These are phyloP conservation scores for Eimeria maxima DNA, from an alignment of 169 alveolate genomes.

Conservation along the genomic window DNA sequence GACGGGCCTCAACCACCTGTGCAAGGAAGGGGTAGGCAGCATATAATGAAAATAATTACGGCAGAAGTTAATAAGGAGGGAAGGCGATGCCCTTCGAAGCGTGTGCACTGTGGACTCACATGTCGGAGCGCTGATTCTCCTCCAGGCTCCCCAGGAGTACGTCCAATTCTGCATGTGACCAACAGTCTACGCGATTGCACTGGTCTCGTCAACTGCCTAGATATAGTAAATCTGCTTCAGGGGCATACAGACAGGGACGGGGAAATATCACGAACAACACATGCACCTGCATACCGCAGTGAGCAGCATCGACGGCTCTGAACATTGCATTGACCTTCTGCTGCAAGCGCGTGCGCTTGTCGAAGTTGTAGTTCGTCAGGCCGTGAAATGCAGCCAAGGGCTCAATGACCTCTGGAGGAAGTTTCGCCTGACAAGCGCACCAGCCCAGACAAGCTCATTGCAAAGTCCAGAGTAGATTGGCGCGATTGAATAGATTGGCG, in stretches of 20 bases:
- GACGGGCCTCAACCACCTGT: neutral
- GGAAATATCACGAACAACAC: neutral
- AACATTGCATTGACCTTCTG: conserved; percentile 78
- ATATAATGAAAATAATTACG: neutral
- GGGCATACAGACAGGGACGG: neutral
- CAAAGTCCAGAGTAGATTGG: neutral
- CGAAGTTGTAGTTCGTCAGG: conserved; percentile 74
- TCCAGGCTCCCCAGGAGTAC: conserved; percentile 21
- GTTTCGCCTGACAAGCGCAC: conserved; percentile 73
- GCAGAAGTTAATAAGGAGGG: neutral
- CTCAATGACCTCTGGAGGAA: conserved; percentile 86
- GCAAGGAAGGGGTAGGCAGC: neutral
- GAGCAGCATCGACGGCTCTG: conserved; percentile 38
- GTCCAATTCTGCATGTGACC: conserved; percentile 50
- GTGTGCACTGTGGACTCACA: conserved; percentile 2
- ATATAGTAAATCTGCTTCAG: neutral
- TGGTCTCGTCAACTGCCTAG: neutral
- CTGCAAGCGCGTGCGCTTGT: conserved; percentile 73
- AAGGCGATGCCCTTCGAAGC: neutral
- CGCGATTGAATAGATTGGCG: neutral
- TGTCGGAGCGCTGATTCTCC: conserved; percentile 67
- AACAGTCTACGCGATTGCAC: neutral
- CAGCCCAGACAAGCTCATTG: conserved; percentile 12
- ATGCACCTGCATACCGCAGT: neutral
- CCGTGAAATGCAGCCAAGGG: conserved; percentile 85